Evolutionary conservation across 1,139 yeast species (phyloP), one percentile per base, ranked within the genome.

Genomic region (Lipomyces yarrowii): DNA sequence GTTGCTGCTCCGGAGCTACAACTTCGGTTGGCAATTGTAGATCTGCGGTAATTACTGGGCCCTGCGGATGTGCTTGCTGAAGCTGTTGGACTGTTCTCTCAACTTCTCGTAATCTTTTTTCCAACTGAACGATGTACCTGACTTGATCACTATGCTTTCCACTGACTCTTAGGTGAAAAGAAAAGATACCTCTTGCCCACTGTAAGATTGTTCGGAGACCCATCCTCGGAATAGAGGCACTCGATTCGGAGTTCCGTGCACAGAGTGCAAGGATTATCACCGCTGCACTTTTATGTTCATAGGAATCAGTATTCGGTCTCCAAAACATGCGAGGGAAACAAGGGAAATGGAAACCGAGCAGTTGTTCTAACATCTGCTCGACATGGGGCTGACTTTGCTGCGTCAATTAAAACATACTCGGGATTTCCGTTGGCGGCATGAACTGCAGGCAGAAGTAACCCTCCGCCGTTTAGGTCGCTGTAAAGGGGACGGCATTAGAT

Each of bases 381-480:
- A 35, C 39, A 35, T 35, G 39, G 39, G 39, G 39, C 39, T 35
- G 39, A 35, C 39, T 35, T 35, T 21, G 26, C 52, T 46, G 52
- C 52, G 21, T 18, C 52, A 46, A 46, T 18, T 46, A 18, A 21
- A 18, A 46, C 52, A 18, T 46, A 46, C 52, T 21, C 52, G 4
- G 2, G 52, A 46, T 21, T 46, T 46, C 52, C 52, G 52, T 46
- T 46, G 52, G 4, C 52, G 52, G 26, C 52, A 46, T 46, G 52
- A 46, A 21, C 52, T 46, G 52, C 52, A 46, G 52, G 52, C 52
- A n/a, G 26, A 46, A 21, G 52, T n/a, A 46, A 46, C 52, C 52
- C 52, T 46, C n/a, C 52, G 52, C 52, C 52, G 21, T 21, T 46
- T 46, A n/a, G 26, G 52, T 46, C 52, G 21, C 23, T 4, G 52